Evolutionary conservation across 768 basidiomycete genomes (phyloP).

Genomic region (Amanita rimosa): DNA sequence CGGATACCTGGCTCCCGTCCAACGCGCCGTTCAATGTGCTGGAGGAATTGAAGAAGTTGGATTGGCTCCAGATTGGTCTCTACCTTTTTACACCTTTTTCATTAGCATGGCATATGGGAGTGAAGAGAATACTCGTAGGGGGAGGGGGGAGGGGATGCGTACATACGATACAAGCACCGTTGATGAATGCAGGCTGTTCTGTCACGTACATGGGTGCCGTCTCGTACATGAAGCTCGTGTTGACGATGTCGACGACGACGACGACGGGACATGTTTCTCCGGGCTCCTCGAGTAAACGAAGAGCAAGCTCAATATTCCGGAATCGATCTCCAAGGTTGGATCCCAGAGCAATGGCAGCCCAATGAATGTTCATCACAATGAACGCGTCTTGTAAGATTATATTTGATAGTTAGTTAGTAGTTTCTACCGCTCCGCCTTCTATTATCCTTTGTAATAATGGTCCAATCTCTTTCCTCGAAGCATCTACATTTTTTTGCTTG

Average conservation of each 20-base stretch:
- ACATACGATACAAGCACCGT: conserved; percentile 85
- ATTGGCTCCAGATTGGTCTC: conserved; percentile 58
- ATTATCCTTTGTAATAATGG: conserved; percentile 54
- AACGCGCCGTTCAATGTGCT: conserved; percentile 59
- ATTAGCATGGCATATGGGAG: background rate
- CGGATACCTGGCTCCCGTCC: conserved; percentile 72
- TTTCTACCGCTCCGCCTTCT: conserved; percentile 20
- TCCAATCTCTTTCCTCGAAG: conserved; percentile 56
- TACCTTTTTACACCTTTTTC: conserved; percentile 41
- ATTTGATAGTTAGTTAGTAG: too few species aligned
- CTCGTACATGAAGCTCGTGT: conserved; percentile 89
- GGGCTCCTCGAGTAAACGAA: conserved; percentile 57
- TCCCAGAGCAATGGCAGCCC: conserved; percentile 65
- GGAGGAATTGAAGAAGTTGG: conserved; percentile 50
- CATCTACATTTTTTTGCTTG: conserved; percentile 51
- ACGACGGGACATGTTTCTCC: conserved; percentile 14
- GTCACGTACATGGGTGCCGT: conserved; percentile 93
- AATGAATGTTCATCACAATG: background rate
- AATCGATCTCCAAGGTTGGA: conserved; percentile 88
- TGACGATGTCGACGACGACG: conserved; percentile 34
- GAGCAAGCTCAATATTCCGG: conserved; percentile 67
- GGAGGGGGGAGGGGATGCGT: too few species aligned
- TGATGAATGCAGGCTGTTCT: conserved; percentile 82
- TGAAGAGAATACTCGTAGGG: conserved; percentile 9
- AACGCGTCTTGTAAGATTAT: too few species aligned